Conservation (phyloP, 306 rosid species). For the Heteromeles arbutifolia region DNA sequence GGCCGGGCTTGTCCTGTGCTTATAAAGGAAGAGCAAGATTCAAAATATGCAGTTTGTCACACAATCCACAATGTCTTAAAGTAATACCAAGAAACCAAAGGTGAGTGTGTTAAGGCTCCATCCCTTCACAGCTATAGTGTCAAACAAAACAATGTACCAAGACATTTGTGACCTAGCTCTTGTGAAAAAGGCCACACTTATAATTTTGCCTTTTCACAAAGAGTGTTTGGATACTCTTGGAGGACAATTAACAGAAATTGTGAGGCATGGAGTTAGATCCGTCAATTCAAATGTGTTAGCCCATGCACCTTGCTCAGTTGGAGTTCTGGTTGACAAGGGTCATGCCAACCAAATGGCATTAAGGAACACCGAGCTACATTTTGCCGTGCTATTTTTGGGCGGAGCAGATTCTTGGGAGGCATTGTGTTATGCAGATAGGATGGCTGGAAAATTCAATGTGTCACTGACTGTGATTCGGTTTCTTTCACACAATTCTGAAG, state of each 20-base stretch:
- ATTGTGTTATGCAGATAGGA: conserved; percentile 59
- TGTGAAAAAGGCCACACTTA: conserved; percentile 36
- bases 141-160: conserved; percentile 56
- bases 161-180: conserved; percentile 59
- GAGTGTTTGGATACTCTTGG: not conserved
- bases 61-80: conserved; percentile 33
- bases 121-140: conserved; percentile 42
- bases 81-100: conserved; percentile 21
- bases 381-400: conserved; percentile 54
- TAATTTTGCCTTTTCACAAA: conserved; percentile 44
- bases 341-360: not conserved
- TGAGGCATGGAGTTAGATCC: not conserved
- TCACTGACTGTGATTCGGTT: conserved; percentile 49
- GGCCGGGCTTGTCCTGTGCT: conserved; percentile 61
- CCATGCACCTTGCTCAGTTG: conserved; percentile 76
- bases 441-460: conserved; percentile 26
- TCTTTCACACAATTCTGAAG: conserved; percentile 33
- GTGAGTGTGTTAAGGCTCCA: conserved; percentile 27
- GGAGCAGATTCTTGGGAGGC: conserved; percentile 86
- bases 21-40: conserved; percentile 38
- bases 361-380: not conserved
- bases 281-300: conserved; percentile 34
- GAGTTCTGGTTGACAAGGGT: conserved; percentile 62
- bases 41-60: conserved; percentile 25
- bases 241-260: not conserved